These are phyloP conservation scores for Phanerochaete sordida DNA, from an alignment of 768 basidiomycete species.

Conservation along the genomic window DNA sequence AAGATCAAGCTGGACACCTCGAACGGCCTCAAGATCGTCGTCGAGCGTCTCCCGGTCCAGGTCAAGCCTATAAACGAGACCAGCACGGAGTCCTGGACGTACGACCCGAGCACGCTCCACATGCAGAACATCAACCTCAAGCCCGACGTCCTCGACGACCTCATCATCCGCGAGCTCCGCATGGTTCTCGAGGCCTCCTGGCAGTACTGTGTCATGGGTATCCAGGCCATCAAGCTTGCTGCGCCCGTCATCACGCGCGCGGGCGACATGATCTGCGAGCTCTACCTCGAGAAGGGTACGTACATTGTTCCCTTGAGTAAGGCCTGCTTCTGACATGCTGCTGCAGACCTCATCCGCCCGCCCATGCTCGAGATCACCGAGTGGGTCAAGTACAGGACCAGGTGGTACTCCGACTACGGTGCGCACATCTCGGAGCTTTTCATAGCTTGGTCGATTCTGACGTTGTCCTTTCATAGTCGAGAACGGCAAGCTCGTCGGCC, in stretches of 20 bases:
- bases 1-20: not conserved
- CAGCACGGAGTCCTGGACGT: not conserved
- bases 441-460: not conserved
- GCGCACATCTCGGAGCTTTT: not conserved
- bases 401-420: not conserved
- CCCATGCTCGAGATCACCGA: not conserved
- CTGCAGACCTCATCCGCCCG: not conserved
- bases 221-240: not conserved
- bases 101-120: not conserved
- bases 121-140: not conserved
- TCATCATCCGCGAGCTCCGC: not conserved
- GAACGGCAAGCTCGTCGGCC: not conserved
- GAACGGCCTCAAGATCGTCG: not conserved
- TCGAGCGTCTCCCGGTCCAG: not conserved
- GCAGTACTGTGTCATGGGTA: conserved; percentile 2
- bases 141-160: not conserved
- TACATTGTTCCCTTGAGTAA: not conserved
- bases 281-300: not conserved
- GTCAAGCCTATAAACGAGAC: not conserved
- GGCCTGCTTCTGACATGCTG: not conserved
- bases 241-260: not conserved
- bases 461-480: not conserved
- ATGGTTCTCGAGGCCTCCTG: not conserved
- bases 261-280: conserved; percentile 3
- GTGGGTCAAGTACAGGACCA: not conserved